Conservation (phyloP, 2,329 filamentous ascomycete species). For the Colletotrichum salicis region DNA sequence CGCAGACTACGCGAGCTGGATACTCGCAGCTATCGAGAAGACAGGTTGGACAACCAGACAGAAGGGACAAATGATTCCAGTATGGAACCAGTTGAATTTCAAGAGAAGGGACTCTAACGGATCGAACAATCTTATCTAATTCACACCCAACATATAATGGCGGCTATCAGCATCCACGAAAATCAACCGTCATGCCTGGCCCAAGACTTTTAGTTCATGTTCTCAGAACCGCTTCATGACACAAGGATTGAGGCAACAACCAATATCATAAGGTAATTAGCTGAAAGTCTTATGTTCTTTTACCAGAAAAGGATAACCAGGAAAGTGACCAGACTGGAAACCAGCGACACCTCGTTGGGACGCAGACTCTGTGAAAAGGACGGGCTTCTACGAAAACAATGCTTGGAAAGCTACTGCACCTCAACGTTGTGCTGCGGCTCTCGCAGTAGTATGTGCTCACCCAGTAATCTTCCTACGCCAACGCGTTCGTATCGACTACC, state of each 20-base stretch:
- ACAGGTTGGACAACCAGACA: neutral
- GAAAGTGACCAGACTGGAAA: too few species aligned
- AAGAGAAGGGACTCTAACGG: neutral
- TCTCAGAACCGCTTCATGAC: too few species aligned
- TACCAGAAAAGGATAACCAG: too few species aligned
- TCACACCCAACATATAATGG: neutral
- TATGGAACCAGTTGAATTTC: neutral
- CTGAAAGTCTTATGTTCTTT: too few species aligned
- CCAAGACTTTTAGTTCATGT: too few species aligned
- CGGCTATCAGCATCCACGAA: too few species aligned
- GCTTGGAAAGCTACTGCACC: neutral
- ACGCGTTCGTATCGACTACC: neutral
- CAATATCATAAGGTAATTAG: too few species aligned
- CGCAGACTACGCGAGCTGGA: neutral
- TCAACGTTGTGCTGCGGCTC: neutral
- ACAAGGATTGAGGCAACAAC: neutral
- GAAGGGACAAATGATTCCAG: neutral
- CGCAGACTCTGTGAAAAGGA: neutral
- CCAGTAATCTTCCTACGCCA: neutral
- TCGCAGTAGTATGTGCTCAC: neutral
- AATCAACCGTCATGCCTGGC: too few species aligned
- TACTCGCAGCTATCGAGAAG: neutral
- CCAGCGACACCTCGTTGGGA: neutral
- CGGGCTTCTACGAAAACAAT: neutral
- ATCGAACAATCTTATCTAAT: neutral